phyloP scores from a whole-genome alignment of 1,284 basidiomycete genomes.

The Sutorius eximius region DNA sequence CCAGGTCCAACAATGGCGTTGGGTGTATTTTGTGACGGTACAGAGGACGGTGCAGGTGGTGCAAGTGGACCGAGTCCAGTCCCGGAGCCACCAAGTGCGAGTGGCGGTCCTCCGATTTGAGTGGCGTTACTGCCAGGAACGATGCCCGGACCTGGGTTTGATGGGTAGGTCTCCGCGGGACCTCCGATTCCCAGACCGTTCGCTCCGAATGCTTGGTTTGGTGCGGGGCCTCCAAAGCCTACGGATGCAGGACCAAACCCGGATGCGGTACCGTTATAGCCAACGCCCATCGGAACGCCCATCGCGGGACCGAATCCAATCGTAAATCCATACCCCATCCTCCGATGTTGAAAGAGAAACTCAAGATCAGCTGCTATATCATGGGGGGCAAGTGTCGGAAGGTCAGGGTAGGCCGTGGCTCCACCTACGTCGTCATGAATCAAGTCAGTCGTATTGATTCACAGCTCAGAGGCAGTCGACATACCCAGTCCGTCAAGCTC shows the following conservation, averaged over 20 bases:
- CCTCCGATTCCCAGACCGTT: constrained; percentile 26
- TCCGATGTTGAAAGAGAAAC: constrained; percentile 49
- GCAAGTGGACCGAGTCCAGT: constrained; percentile 8
- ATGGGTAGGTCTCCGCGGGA: constrained; percentile 19
- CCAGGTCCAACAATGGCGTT: constrained; percentile 13
- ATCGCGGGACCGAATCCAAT: constrained; percentile 32
- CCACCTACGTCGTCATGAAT: constrained; percentile 9
- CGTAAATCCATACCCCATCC: constrained; percentile 33
- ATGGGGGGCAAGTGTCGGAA: constrained; percentile 47
- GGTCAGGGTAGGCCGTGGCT: constrained; percentile 51
- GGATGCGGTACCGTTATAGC: constrained; percentile 19
- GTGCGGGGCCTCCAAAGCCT: constrained; percentile 19
- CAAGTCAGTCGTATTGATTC: constrained; percentile 13
- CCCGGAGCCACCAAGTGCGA: constrained; percentile 14
- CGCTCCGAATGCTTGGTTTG: constrained; percentile 20
- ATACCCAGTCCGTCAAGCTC: constrained; percentile 23
- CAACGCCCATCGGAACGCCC: constrained; percentile 25
- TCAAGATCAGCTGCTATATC: constrained; percentile 60
- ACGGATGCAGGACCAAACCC: constrained; percentile 22
- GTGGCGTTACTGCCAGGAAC: constrained; percentile 6
- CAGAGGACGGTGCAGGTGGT: constrained; percentile 5
- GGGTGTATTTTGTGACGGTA: constrained; percentile 13
- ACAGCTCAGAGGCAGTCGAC: constrained; percentile 12
- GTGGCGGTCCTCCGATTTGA: constrained; percentile 12
- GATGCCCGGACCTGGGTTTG: constrained; percentile 16